Conservation (phyloP, 2,329 filamentous ascomycete species). For the Cordyceps sp. region DNA sequence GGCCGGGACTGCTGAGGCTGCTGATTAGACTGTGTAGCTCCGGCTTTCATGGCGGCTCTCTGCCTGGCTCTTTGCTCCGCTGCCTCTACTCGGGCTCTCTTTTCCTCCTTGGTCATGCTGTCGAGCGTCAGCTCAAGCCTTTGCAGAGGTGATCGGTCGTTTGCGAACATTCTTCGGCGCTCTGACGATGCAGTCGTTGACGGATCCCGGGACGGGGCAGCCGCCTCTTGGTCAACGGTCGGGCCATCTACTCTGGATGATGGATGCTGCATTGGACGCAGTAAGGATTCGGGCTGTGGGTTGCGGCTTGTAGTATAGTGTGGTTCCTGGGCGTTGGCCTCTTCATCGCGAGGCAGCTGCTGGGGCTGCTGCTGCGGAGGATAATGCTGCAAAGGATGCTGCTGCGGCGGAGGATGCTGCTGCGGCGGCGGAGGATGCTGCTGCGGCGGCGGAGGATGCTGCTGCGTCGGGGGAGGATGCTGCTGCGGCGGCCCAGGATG, state of each 20-base stretch:
- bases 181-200: slow-evolving; percentile 21
- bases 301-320: slow-evolving; percentile 8
- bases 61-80: slow-evolving; percentile 62
- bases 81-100: slow-evolving; percentile 68
- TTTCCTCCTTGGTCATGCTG: slow-evolving; percentile 92
- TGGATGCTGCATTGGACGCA: slow-evolving; percentile 7
- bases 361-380: too few relatives aligned
- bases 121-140: slow-evolving; percentile 81
- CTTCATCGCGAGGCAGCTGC: too few relatives aligned
- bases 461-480: too few relatives aligned
- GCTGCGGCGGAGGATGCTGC: too few relatives aligned
- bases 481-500: too few relatives aligned
- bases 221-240: slow-evolving; percentile 6
- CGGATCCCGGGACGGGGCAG: slow-evolving; percentile 17
- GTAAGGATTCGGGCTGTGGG: slow-evolving; percentile 1
- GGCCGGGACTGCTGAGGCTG: slow-evolving; percentile 6
- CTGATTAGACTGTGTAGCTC: slow-evolving; percentile 7
- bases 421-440: too few relatives aligned
- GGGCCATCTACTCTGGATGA: slow-evolving; percentile 8
- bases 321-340: too few relatives aligned
- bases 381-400: too few relatives aligned
- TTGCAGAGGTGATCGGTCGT: slow-evolving; percentile 79
- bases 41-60: slow-evolving; percentile 25
- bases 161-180: slow-evolving; percentile 47
- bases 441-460: too few relatives aligned